Evolutionary conservation across 2,329 filamentous ascomycete genomes (phyloP), one percentile per base, ranked within the genome.

Genomic region (Colletotrichum sp.): DNA sequence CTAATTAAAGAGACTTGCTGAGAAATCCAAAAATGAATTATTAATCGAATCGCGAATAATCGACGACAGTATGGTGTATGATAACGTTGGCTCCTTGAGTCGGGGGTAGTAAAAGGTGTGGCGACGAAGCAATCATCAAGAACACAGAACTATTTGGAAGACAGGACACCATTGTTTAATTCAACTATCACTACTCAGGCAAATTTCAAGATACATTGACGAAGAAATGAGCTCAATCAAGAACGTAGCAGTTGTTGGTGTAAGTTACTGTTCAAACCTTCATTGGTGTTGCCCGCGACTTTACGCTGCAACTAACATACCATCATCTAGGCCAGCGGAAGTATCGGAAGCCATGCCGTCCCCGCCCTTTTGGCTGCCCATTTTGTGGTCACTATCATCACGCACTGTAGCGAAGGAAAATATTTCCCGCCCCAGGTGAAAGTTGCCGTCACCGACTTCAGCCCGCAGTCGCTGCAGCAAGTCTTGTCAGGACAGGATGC

Each of bases 21-120:
- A 49, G 39, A 49, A n/a, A 49, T n/a, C 18, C 39, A 3, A 49
- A 49, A 49, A n/a, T n/a, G 9, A 49, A 49, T 44, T 4, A 49
- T 49, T n/a, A n/a, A 7, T 49, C 1, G 39, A n/a, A 49, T 12
- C 0, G 9, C 0, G 9, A n/a, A n/a, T 12, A 0, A 4, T 49
- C 0, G 18, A 49, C 6, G 3, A 49, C 5, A n/a, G 18, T 0
- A 0, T n/a, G 18, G 18, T 10, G 0, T n/a, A 7, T n/a, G 39
- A 12, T 49, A 49, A 49, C 0, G 39, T 49, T 49, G 18, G 39
- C 9, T 49, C 5, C 1, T 49, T 6, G 8, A 12, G 18, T 44
- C 9, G 16, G 2, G 8, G 8, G 4, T 16, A 15, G 39, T n/a
- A n/a, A 0, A 44, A 44, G 0, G 39, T n/a, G 18, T 44, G 9